Conservation (phyloP, 179 eudicot genomes). For the Beta lomatogona region DNA sequence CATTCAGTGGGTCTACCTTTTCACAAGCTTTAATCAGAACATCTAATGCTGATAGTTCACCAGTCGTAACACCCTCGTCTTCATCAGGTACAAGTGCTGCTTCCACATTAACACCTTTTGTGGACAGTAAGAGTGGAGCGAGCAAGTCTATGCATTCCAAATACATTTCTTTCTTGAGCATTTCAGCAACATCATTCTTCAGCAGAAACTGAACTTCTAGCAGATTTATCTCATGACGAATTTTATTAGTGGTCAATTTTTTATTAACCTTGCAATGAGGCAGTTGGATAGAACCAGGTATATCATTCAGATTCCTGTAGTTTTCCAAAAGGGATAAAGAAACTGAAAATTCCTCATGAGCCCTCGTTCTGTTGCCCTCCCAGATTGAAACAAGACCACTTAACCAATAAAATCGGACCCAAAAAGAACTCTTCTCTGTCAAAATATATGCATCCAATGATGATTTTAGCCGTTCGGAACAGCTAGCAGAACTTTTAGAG, state of each 20-base stretch:
- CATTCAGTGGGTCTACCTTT: constrained; percentile 54
- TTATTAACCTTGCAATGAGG: constrained; percentile 75
- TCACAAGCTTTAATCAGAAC: constrained; percentile 74
- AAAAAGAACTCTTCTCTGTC: constrained; percentile 61
- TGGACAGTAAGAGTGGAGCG: constrained; percentile 68
- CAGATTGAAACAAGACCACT: constrained; percentile 78
- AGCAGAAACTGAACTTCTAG: constrained; percentile 74
- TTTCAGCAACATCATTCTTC: constrained; percentile 61
- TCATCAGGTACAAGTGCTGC: constrained; percentile 38
- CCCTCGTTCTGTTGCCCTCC: constrained; percentile 73
- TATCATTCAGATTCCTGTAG: constrained; percentile 50
- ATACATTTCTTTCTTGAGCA: constrained; percentile 70
- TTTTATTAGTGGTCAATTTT: constrained; percentile 64
- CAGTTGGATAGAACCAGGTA: constrained; percentile 54
- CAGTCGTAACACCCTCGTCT: constrained; percentile 53
- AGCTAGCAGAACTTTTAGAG: constrained; percentile 34
- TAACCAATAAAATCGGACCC: constrained; percentile 90
- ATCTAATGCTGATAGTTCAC: constrained; percentile 75
- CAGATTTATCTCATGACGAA: constrained; percentile 74
- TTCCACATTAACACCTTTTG: constrained; percentile 56
- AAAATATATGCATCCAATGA: constrained; percentile 36
- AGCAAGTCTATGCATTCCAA: constrained; percentile 69
- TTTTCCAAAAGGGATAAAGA: constrained; percentile 63
- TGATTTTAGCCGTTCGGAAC: constrained; percentile 26
- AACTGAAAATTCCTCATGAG: constrained; percentile 69